Conservation (phyloP, 768 basidiomycete genomes). For the Lyophyllum atratum region DNA sequence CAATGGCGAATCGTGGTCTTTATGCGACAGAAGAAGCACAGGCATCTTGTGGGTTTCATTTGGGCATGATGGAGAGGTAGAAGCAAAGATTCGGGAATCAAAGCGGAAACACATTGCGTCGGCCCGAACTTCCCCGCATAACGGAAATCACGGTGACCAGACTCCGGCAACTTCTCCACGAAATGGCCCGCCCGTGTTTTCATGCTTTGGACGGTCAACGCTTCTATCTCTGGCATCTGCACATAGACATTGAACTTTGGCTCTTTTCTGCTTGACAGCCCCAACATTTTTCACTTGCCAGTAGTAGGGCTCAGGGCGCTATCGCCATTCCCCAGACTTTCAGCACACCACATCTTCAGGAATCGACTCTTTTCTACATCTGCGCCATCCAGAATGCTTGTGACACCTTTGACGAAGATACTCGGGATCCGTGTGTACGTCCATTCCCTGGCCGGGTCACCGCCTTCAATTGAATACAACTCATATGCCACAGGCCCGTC, state of each 20-base stretch:
- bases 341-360: not conserved
- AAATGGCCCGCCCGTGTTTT: not conserved
- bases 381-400: conserved; percentile 33
- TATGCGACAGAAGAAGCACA: too few relatives aligned
- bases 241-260: not conserved
- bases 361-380: conserved; percentile 5
- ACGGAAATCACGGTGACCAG: not conserved
- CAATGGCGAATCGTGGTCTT: too few relatives aligned
- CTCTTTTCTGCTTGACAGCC: too few relatives aligned
- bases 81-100: not conserved
- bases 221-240: not conserved
- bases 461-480: not conserved
- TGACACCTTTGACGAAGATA: conserved; percentile 63
- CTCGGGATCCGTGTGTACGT: conserved; percentile 69
- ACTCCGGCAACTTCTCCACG: not conserved
- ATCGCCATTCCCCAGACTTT: too few relatives aligned
- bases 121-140: not conserved
- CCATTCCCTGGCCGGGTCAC: not conserved
- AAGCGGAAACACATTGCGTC: not conserved
- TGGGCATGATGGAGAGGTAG: too few relatives aligned
- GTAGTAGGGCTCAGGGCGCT: too few relatives aligned
- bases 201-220: not conserved
- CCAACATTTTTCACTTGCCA: too few relatives aligned
- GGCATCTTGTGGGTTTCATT: too few relatives aligned
- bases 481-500: conserved; percentile 57